These are phyloP conservation scores for Cytidiella melzeri DNA, from an alignment of 768 basidiomycete genomes.

Conservation along the genomic window DNA sequence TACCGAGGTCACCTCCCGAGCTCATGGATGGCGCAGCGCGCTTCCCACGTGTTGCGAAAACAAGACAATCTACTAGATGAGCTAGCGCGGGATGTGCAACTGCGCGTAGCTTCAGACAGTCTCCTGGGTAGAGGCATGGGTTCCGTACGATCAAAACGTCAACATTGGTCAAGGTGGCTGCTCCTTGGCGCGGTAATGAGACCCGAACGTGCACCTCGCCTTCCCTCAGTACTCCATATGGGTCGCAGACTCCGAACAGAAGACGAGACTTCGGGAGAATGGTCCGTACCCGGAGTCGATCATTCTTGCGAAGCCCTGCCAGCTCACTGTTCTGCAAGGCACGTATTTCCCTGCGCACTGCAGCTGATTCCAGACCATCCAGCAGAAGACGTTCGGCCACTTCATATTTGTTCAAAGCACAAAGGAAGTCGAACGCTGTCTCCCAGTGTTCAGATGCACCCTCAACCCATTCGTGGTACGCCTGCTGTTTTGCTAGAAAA, in stretches of 20 bases:
- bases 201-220: slow-evolving; percentile 62
- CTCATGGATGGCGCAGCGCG: slow-evolving; percentile 65
- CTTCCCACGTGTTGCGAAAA: slow-evolving; percentile 57
- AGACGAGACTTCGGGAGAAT: slow-evolving; percentile 57
- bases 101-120: slow-evolving; percentile 59
- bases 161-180: slow-evolving; percentile 48
- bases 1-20: slow-evolving; percentile 62
- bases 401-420: slow-evolving; percentile 40
- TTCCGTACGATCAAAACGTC: slow-evolving; percentile 64
- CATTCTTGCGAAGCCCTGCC: slow-evolving; percentile 42
- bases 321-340: slow-evolving; percentile 44
- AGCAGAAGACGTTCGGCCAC: slow-evolving; percentile 49
- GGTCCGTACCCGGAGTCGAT: slow-evolving; percentile 50
- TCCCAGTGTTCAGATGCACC: slow-evolving; percentile 41
- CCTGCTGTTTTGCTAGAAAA: slow-evolving; percentile 47
- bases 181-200: slow-evolving; percentile 43
- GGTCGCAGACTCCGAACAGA: slow-evolving; percentile 65
- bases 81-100: slow-evolving; percentile 42
- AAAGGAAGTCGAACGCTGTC: slow-evolving; percentile 52
- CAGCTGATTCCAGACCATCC: slow-evolving; percentile 43
- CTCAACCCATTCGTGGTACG: slow-evolving; percentile 55
- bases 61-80: slow-evolving; percentile 61
- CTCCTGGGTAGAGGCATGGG: slow-evolving; percentile 66
- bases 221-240: slow-evolving; percentile 53
- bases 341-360: slow-evolving; percentile 36